Evolutionary conservation across 1,284 basidiomycete genomes (phyloP), one percentile per base, ranked within the genome.

Genomic region (Moesziomyces antarcticus): DNA sequence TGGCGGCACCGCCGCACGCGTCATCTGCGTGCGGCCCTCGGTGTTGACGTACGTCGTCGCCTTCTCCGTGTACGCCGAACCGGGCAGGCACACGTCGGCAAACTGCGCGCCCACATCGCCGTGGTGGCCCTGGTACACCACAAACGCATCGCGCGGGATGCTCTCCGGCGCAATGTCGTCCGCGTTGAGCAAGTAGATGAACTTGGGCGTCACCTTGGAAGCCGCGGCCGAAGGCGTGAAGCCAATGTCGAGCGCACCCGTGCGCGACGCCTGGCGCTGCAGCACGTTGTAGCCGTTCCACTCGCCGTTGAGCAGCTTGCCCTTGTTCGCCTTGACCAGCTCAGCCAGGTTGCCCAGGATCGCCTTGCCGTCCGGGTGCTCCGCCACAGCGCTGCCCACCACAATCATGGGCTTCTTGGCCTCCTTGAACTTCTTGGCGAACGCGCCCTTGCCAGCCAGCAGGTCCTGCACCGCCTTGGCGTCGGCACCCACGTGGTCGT

Each of bases 111-210:
- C 96, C 45, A 94, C 88, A 84, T 99, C 97, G 84, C 97, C 97
- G 84, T 99, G 96, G 86, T 98, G 96, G 47, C 97, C 97, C 85
- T 99, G 97, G 86, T 99, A 99, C 16, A 99, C 96, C 47, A 99
- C 96, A 82, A 99, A 99, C 1, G 96, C 94, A 80, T 95, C 90
- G 70, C 90, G 87, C 33, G 97, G 95, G 72, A 99, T 97, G n/a
- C 90, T 89, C 63, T 91, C 89, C 46, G 94, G 92, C 81, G 94
- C 89, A 61, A 99, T 86, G 84, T 98, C 95, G 82, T 99, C 97
- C 6, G 96, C 94, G 84, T 96, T 96, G 72, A 99, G 90, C 56
- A 99, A 90, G 87, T 97, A 98, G 81, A 99, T 87, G 86, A 99
- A 99, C 86, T 98, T 99, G 73, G 97, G 92, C 73, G 89, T 91